Conservation (phyloP, 805 yeast species). For the Yamadazyma nakazawae region DNA sequence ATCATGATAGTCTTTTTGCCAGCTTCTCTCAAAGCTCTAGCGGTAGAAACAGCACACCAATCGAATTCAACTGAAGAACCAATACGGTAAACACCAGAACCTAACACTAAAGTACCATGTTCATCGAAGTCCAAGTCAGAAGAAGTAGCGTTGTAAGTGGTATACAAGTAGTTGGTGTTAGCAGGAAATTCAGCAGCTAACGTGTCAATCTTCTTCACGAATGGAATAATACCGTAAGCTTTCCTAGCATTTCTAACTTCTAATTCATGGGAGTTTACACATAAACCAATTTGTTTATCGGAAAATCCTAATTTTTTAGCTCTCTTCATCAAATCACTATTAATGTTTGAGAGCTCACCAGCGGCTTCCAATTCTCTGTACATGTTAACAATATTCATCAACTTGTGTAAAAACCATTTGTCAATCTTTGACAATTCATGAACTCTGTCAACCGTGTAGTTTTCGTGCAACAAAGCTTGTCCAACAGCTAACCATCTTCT, state of each 20-base stretch:
- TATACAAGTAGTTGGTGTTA: conserved; percentile 88
- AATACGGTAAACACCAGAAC: conserved; percentile 98
- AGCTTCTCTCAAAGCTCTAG: conserved; percentile 83
- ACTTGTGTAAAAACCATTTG: conserved; percentile 91
- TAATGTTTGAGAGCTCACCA: conserved; percentile 53
- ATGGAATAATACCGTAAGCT: conserved; percentile 76
- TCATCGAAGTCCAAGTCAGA: conserved; percentile 85
- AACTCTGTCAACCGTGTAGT: conserved; percentile 86
- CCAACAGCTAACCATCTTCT: conserved; percentile 98
- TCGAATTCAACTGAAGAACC: conserved; percentile 98
- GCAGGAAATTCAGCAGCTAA: conserved; percentile 99
- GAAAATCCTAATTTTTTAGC: conserved; percentile 95
- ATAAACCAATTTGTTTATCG: conserved; percentile 85
- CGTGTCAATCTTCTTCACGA: conserved; percentile 95
- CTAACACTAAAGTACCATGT: conserved; percentile 89
- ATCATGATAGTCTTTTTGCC: conserved; percentile 94
- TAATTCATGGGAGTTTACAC: conserved; percentile 69
- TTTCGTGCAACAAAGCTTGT: conserved; percentile 89
- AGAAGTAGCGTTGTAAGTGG: conserved; percentile 88
- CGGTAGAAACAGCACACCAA: conserved; percentile 99
- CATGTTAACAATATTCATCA: conserved; percentile 89
- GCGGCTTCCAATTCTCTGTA: conserved; percentile 73
- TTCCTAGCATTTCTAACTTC: conserved; percentile 83
- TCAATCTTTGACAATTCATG: conserved; percentile 91
- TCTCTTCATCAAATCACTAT: conserved; percentile 64